A percentile compares a stretch with the other conserved stretches of the same genome.
Conservation (phyloP, 75 land plant genomes). For the Larix kaempferi region DNA sequence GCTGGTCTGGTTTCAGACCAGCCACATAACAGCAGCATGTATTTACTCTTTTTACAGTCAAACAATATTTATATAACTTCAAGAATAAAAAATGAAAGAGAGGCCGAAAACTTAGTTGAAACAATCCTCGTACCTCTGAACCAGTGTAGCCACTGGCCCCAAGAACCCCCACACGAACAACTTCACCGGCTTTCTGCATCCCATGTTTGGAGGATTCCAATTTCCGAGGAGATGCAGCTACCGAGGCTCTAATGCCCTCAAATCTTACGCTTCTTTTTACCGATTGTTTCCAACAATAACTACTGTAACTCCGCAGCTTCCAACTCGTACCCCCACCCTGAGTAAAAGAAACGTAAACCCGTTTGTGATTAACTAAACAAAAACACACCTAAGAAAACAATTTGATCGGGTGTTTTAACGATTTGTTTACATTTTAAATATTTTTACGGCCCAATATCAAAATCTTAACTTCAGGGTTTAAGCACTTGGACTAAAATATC, state of each 20-base stretch:
- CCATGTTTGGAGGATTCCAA: neutral
- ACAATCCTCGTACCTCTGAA: constrained; percentile 62
- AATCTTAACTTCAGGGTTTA: neutral
- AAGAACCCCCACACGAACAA: constrained; percentile 72
- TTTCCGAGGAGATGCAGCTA: constrained; percentile 16
- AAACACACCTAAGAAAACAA: neutral
- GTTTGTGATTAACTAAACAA: neutral
- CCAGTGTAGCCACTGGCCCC: constrained; percentile 99
- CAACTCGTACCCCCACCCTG: neutral
- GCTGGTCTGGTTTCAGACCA: too few relatives aligned
- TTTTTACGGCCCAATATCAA: neutral
- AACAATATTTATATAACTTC: too few relatives aligned
- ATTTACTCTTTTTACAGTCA: too few relatives aligned
- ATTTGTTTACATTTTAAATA: neutral
- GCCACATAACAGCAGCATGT: too few relatives aligned
- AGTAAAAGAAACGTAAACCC: neutral
- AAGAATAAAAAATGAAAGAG: too few relatives aligned
- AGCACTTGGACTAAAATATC: neutral
- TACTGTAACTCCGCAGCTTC: neutral
- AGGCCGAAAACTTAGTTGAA: neutral
- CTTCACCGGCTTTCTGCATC: constrained; percentile 23
- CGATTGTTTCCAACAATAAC: too few relatives aligned
- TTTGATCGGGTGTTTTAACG: too few relatives aligned
- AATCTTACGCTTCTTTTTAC: neutral
- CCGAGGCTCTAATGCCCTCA: constrained; percentile 20